These are phyloP conservation scores for Ogataea corticis DNA, from an alignment of 805 yeast genomes.

Conservation along the genomic window DNA sequence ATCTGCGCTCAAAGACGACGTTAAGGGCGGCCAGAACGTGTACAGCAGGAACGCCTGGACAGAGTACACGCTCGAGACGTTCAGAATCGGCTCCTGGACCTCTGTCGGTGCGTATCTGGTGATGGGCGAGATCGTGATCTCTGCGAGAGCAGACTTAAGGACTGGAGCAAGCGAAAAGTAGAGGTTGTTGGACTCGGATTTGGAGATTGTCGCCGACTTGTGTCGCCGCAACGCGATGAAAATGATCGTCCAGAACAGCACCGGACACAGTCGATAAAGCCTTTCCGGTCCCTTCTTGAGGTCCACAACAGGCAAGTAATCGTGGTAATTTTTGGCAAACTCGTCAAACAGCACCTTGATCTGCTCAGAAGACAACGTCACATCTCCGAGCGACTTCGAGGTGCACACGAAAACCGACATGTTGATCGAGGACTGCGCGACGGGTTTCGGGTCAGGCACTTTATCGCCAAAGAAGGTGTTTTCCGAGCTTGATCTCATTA, in stretches of 20 bases:
- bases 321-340: constrained; percentile 77
- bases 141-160: constrained; percentile 77
- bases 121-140: constrained; percentile 86
- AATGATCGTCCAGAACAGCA: constrained; percentile 91
- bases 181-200: constrained; percentile 37
- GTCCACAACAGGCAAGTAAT: constrained; percentile 85
- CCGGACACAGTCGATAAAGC: constrained; percentile 77
- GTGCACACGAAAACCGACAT: constrained; percentile 48
- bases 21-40: constrained; percentile 94
- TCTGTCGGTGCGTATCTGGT: constrained; percentile 80
- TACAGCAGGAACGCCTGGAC: constrained; percentile 90
- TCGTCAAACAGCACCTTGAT: constrained; percentile 67
- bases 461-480: constrained; percentile 17
- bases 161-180: constrained; percentile 64
- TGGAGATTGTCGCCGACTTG: constrained; percentile 31
- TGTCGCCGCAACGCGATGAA: constrained; percentile 76
- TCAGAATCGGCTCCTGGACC: constrained; percentile 76
- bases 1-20: constrained; percentile 92
- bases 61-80: constrained; percentile 88
- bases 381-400: constrained; percentile 71
- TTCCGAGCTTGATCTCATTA: constrained; percentile 20
- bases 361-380: constrained; percentile 58
- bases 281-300: constrained; percentile 78
- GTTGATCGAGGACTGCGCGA: constrained; percentile 17
- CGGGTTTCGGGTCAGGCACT: constrained; percentile 20